These are phyloP conservation scores for Heterobasidion parviporum DNA, from an alignment of 1,284 basidiomycete genomes.

Conservation along the genomic window DNA sequence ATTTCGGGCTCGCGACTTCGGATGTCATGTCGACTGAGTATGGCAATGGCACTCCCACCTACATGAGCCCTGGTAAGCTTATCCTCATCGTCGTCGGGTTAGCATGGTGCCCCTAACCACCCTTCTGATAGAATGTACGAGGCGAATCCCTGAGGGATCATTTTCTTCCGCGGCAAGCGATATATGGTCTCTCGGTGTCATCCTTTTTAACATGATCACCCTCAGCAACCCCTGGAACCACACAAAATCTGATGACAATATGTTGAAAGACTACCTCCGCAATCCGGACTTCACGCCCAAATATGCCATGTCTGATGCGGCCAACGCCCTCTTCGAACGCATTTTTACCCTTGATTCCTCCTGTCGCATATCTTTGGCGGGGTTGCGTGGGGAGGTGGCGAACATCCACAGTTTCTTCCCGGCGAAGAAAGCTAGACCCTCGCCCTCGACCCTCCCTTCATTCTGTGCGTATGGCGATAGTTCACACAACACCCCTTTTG, in stretches of 20 bases:
- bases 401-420: conserved; percentile 64
- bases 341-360: not conserved
- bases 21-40: conserved; percentile 39
- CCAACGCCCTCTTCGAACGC: conserved; percentile 22
- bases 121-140: conserved; percentile 19
- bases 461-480: too few relatives aligned
- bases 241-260: conserved; percentile 66
- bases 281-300: not conserved
- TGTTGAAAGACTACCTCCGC: conserved; percentile 13
- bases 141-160: conserved; percentile 11
- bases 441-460: too few relatives aligned
- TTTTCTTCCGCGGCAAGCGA: conserved; percentile 78
- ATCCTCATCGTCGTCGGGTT: not conserved
- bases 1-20: conserved; percentile 66
- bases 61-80: conserved; percentile 50
- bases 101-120: not conserved
- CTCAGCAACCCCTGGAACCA: conserved; percentile 84
- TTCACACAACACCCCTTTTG: too few relatives aligned
- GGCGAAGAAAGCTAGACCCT: conserved; percentile 13
- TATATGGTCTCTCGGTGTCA: conserved; percentile 73
- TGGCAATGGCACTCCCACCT: conserved; percentile 45
- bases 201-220: conserved; percentile 68
- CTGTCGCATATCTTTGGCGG: conserved; percentile 40
- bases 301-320: conserved; percentile 32
- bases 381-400: conserved; percentile 54